phyloP scores from a whole-genome alignment of 2,329 filamentous ascomycete species.

The Pseudocercospora fuligena region DNA sequence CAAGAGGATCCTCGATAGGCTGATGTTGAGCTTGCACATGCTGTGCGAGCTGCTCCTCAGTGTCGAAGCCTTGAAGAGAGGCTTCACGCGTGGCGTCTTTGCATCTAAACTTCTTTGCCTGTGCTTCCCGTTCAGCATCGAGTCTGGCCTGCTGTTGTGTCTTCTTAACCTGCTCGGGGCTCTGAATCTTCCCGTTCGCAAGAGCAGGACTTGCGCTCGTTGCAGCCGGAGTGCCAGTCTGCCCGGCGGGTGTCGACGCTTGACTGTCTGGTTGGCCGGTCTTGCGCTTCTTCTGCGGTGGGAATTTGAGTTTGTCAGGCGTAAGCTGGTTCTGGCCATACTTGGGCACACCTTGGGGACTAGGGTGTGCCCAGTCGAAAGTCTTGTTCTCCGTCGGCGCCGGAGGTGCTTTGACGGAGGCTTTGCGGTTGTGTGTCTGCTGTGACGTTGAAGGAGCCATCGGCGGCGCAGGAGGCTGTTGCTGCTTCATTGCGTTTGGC shows the following conservation, averaged over 20 bases:
- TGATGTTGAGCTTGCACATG: constrained; percentile 61
- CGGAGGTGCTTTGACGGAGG: constrained; percentile 37
- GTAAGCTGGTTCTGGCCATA: constrained; percentile 57
- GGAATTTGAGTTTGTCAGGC: constrained; percentile 62
- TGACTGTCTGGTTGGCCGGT: constrained; percentile 46
- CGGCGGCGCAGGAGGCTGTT: constrained; percentile 17
- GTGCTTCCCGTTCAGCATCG: constrained; percentile 49
- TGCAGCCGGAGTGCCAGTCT: constrained; percentile 41
- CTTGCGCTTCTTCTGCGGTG: constrained; percentile 62
- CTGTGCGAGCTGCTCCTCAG: constrained; percentile 51
- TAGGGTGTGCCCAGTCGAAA: constrained; percentile 39
- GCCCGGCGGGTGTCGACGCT: constrained; percentile 46
- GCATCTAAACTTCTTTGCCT: constrained; percentile 59
- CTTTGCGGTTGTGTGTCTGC: constrained; percentile 33
- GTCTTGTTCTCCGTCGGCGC: constrained; percentile 42
- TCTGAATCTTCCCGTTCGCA: constrained; percentile 41
- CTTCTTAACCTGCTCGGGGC: constrained; percentile 54
- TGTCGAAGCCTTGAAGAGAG: constrained; percentile 59
- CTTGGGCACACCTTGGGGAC: constrained; percentile 61
- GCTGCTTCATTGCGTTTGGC: constrained; percentile 19
- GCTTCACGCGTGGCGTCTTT: constrained; percentile 56
- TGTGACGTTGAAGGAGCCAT: constrained; percentile 32
- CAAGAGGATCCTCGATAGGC: constrained; percentile 59
- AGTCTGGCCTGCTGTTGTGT: constrained; percentile 40
- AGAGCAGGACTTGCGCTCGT: constrained; percentile 47